Percentiles rank a stretch among this genome's conserved stretches.
These are phyloP conservation scores for Penicillium verrucosum DNA, from an alignment of 2,329 filamentous ascomycete species.

Conservation along the genomic window DNA sequence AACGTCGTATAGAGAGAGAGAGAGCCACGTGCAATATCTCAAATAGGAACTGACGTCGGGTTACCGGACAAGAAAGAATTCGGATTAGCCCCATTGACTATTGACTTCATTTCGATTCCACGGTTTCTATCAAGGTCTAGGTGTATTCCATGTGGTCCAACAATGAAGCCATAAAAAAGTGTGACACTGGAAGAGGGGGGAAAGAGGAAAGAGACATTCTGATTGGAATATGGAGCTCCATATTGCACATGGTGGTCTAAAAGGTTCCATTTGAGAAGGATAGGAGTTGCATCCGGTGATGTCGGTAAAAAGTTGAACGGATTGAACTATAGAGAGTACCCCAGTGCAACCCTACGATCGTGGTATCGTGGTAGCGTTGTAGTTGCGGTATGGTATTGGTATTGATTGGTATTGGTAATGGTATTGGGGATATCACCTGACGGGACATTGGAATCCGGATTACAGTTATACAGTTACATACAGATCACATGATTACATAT, in stretches of 20 bases:
- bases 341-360: constrained; percentile 23
- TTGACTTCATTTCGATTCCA: constrained; percentile 9
- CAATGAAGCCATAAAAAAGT: constrained; percentile 3
- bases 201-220: neutral
- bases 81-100: neutral
- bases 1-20: constrained; percentile 14
- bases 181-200: neutral
- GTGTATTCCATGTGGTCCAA: constrained; percentile 17
- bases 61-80: neutral
- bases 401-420: constrained; percentile 3
- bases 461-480: neutral
- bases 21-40: neutral
- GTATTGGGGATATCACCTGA: neutral
- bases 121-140: neutral
- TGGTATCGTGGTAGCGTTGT: constrained; percentile 14
- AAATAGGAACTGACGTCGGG: neutral
- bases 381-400: constrained; percentile 13
- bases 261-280: constrained; percentile 22
- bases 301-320: constrained; percentile 19
- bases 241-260: neutral
- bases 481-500: neutral
- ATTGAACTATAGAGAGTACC: neutral
- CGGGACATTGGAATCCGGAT: neutral
- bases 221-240: constrained; percentile 2
- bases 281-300: constrained; percentile 32